Conservation (phyloP, 208 protist genomes). For the Strigomonas oncopelti region DNA sequence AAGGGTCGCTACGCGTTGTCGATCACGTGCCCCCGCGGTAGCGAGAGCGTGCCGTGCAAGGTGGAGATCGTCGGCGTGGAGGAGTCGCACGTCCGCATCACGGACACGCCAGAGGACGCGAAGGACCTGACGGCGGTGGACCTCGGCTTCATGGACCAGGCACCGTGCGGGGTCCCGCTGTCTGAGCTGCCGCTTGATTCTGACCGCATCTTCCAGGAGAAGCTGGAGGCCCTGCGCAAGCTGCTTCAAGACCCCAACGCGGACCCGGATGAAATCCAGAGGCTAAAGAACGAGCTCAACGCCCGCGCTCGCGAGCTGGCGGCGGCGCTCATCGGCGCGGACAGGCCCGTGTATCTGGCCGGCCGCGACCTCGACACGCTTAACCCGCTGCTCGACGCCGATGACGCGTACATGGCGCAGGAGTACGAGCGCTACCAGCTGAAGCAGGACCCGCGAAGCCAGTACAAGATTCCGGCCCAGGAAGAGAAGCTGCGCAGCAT, state of each 20-base stretch:
- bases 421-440: slow-evolving; percentile 41
- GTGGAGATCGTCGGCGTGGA: slow-evolving; percentile 50
- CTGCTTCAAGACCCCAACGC: slow-evolving; percentile 30
- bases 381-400: slow-evolving; percentile 45
- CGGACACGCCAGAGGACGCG: slow-evolving; percentile 40
- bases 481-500: slow-evolving; percentile 39
- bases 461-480: slow-evolving; percentile 30
- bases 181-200: slow-evolving; percentile 24
- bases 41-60: slow-evolving; percentile 33
- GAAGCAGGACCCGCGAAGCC: slow-evolving; percentile 59
- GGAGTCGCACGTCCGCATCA: slow-evolving; percentile 50
- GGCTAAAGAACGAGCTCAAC: slow-evolving; percentile 41
- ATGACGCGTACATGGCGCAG: slow-evolving; percentile 39
- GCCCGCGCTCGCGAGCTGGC: slow-evolving; percentile 43
- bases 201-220: slow-evolving; percentile 37
- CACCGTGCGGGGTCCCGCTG: slow-evolving; percentile 38
- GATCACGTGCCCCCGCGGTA: slow-evolving; percentile 40
- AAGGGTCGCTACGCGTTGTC: slow-evolving; percentile 41
- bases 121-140: slow-evolving; percentile 36
- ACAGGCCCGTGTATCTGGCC: slow-evolving; percentile 38
- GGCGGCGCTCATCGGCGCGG: slow-evolving; percentile 29
- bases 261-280: slow-evolving; percentile 28
- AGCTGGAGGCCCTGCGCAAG: slow-evolving; percentile 22
- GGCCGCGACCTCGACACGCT: slow-evolving; percentile 40
- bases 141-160: slow-evolving; percentile 37